A percentile compares a stretch with the other conserved stretches of the same genome.
Evolutionary conservation across 306 rosid genomes (phyloP).

Genomic region (Quercus robur): DNA sequence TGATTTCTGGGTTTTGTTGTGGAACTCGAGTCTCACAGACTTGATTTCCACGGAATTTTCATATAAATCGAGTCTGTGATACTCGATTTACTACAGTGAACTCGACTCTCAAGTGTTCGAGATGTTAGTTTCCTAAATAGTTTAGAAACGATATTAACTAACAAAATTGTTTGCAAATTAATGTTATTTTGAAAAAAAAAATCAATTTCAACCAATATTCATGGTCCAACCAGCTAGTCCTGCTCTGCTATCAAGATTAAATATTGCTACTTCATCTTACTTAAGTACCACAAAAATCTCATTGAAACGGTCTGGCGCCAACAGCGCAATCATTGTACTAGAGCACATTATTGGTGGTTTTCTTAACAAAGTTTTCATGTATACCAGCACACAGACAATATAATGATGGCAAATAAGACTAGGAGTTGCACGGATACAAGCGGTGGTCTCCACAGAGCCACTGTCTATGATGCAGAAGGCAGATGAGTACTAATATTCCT

Average conservation of each 20-base stretch:
- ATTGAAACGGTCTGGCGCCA: background rate
- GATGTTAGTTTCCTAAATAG: no score
- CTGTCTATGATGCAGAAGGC: constrained; percentile 1
- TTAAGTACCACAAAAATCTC: background rate
- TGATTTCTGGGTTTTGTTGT: no score
- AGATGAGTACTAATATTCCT: background rate
- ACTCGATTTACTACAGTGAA: no score
- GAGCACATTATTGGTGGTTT: background rate
- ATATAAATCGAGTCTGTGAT: no score
- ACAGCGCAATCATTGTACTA: background rate
- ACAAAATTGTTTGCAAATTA: no score
- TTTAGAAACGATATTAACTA: no score
- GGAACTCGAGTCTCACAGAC: no score
- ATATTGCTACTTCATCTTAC: background rate
- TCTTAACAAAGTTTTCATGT: background rate
- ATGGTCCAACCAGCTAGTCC: background rate
- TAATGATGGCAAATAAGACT: constrained; percentile 22
- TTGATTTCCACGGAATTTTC: no score
- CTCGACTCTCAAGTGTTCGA: no score
- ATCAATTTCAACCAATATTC: background rate
- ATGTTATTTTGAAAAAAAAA: no score
- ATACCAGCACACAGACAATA: background rate
- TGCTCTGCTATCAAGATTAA: background rate
- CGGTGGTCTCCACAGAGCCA: constrained; percentile 15
- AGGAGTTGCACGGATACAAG: background rate